Evolutionary conservation across 768 basidiomycete species (phyloP), one percentile per base, ranked within the genome.

Genomic region (Mrakia frigida): DNA sequence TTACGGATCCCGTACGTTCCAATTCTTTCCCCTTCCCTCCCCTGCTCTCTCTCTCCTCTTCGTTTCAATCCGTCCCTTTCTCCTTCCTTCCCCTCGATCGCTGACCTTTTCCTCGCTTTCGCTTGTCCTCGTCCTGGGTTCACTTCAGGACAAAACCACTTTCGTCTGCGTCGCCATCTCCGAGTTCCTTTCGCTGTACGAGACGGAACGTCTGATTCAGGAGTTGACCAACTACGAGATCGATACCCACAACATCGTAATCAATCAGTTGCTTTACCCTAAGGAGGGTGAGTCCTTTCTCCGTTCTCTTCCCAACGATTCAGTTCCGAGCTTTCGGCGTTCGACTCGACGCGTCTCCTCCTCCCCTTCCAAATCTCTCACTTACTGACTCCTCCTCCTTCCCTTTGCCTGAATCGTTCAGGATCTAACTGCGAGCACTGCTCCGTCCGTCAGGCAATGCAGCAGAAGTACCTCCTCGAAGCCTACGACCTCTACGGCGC

Each of bases 101-200:
- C 61, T 71, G 61, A n/a, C 59, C 9, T 28, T 28, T 11, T 25
- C n/a, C n/a, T n/a, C 59, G 9, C 10, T 28, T 28, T 16, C 37
- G 18, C 46, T 16, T 50, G 1, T 16, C 13, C 65, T 28, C 50
- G 46, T 25, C 3, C n/a, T n/a, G n/a, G n/a, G 33, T n/a, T 13
- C 41, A 28, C 5, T 46, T 41, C 80, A 95, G 93, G 97, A 99
- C 85, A 96, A 95, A 85, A 99, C 97, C 16, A 98, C 94, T 25
- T 99, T 99, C 81, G 91, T 99, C 80, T 98, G 97, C 81, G 96
- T 98, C 72, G 94, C 94, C 86, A 98, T 98, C 82, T 97, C 96
- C 72, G 96, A 98, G 84, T 98, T 99, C 87, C 85, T 98, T 80
- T 97, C 94, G 21, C 86, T 99, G 37, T 99, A 99, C 83, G 97